Percentiles rank a stretch among this genome's conserved stretches.
Evolutionary conservation across 495 filamentous ascomycete species (phyloP).

Genomic region (Aspergillus taichungensis): DNA sequence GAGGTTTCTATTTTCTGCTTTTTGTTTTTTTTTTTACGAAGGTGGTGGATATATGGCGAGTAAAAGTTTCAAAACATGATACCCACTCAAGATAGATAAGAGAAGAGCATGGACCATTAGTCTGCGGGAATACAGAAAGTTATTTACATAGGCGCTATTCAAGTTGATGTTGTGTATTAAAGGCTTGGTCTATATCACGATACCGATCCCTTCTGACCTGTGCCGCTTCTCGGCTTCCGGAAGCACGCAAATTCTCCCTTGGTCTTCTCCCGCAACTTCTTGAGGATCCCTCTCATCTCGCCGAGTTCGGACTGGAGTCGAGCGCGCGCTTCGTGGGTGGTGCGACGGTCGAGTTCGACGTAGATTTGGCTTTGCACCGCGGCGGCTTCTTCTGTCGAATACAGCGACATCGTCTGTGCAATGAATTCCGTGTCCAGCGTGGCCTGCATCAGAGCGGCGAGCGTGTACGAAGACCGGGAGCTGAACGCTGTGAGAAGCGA

Average conservation of each 20-base stretch:
- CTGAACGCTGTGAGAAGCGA: slow-evolving; percentile 66
- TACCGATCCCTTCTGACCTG: slow-evolving; percentile 12
- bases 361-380: slow-evolving; percentile 81
- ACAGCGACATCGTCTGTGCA: slow-evolving; percentile 81
- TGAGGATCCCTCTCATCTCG: slow-evolving; percentile 78
- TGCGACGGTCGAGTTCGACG: slow-evolving; percentile 74
- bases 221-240: slow-evolving; percentile 38
- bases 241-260: slow-evolving; percentile 82
- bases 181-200: neutral
- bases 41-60: neutral
- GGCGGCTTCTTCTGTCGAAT: slow-evolving; percentile 73
- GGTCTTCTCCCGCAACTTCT: slow-evolving; percentile 71
- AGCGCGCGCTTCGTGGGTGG: slow-evolving; percentile 72
- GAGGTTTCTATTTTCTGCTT: neutral
- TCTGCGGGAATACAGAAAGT: neutral
- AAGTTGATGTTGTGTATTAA: neutral
- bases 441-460: slow-evolving; percentile 87
- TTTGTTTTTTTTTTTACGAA: slow-evolving; percentile 10
- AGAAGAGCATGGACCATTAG: neutral
- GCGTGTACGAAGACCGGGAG: slow-evolving; percentile 54
- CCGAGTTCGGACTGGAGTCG: slow-evolving; percentile 77
- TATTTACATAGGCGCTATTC: neutral
- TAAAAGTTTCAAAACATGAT: slow-evolving; percentile 14
- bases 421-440: slow-evolving; percentile 96
- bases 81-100: slow-evolving; percentile 6